Base-by-base conservation (phyloP, 257 asterid genomes). In the Schizonepeta tenuifolia region DNA sequence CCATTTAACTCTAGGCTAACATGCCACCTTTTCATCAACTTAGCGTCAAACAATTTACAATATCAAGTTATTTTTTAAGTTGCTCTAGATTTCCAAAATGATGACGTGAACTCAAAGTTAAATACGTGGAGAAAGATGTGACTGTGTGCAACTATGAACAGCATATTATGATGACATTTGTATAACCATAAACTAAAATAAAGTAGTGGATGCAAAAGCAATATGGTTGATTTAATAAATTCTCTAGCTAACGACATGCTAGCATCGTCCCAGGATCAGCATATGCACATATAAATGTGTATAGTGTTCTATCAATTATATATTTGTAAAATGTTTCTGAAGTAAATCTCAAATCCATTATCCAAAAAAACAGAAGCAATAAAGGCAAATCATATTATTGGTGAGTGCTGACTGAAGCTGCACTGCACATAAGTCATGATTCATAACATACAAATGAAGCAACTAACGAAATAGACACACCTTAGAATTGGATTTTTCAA, bases 401-500 rank as follows among this genome's bases (percentile, higher is more conserved):
- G 56, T 24, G 35, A 57, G 57, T 51, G 67, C 60, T 66, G 59
- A 67, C 54, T 57, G 67, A 75, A 51, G 63, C 77, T 65, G 22
- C 55, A 63, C 77, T 65, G 17, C 55, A 46, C 14, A 57, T 5
- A 21, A 10, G 11, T 55, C 62, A 57, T 5, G 10, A 10, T 4
- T 55, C 62, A 24, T 55, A 65, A 64, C 51, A 54, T 17, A 53
- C 43, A 69, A 75, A 65, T 12, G 64, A 61, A 68, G 65, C 40
- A 71, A 65, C 57, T 63, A 67, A 66, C 38, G 70, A 31, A 44
- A 46, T 74, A 64, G 53, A 69, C 84, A 66, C 22, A 88, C 97
- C 95, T 87, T 90, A 61, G 70, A 79, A 80, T 70, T 57, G 55
- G 85, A 79, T 86, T 78, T 85, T 41, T 84, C 97, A 17, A 65